Percentiles rank a stretch among this genome's conserved stretches.
Conservation (phyloP, 768 basidiomycete genomes). For the Gyrodon lividus region DNA sequence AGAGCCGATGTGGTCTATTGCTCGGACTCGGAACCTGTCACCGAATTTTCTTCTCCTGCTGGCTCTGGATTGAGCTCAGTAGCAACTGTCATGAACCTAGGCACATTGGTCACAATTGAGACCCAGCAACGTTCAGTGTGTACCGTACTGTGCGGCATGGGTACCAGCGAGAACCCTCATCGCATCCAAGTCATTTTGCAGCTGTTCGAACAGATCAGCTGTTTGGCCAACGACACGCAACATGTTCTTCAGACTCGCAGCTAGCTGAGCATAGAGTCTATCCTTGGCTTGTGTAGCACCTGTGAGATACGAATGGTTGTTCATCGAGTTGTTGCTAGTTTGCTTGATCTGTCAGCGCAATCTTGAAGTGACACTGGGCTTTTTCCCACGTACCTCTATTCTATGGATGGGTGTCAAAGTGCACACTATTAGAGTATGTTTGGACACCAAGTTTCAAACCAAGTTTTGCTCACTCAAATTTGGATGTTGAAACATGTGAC, state of each 20-base stretch:
- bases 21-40: conserved; percentile 6
- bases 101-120: neutral
- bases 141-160: conserved; percentile 75
- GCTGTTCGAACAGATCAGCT: conserved; percentile 72
- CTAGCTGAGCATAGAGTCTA: conserved; percentile 75
- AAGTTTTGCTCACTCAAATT: too few relatives aligned
- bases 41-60: conserved; percentile 14
- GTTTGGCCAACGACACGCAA: conserved; percentile 68
- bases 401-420: too few relatives aligned
- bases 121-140: neutral
- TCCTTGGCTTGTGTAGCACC: conserved; percentile 79
- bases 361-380: too few relatives aligned
- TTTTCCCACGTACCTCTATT: too few relatives aligned
- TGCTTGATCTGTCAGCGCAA: too few relatives aligned
- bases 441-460: too few relatives aligned
- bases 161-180: conserved; percentile 78
- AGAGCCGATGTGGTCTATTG: conserved; percentile 6
- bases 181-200: conserved; percentile 72
- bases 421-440: too few relatives aligned
- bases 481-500: too few relatives aligned
- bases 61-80: conserved; percentile 39
- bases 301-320: conserved; percentile 37
- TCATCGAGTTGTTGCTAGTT: too few relatives aligned
- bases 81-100: conserved; percentile 53
- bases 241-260: conserved; percentile 65